Conservation (phyloP, 1,284 basidiomycete genomes). For the Naganishia albida region DNA sequence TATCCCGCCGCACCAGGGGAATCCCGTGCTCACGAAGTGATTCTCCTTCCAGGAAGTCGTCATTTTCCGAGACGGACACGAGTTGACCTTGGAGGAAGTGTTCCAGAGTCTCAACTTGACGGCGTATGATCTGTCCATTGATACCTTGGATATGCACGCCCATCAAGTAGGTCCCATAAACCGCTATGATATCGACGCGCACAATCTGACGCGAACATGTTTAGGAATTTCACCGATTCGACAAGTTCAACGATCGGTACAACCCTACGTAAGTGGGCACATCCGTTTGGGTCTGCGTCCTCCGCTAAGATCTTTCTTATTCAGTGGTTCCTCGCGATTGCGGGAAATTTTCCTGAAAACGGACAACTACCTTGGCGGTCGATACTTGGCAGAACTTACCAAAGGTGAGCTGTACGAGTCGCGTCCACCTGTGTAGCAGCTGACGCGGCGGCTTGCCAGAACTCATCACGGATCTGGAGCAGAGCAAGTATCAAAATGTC, state of each 20-base stretch:
- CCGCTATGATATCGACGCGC: not conserved
- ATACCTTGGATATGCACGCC: slow-evolving; percentile 99
- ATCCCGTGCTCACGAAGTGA: no score
- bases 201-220: not conserved
- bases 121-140: slow-evolving; percentile 97
- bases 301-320: slow-evolving; percentile 43
- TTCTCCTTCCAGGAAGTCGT: slow-evolving; percentile 74
- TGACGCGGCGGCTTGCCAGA: slow-evolving; percentile 60
- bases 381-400: slow-evolving; percentile 93
- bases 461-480: slow-evolving; percentile 92
- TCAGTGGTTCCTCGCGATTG: slow-evolving; percentile 90
- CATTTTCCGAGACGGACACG: slow-evolving; percentile 87
- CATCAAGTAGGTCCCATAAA: slow-evolving; percentile 80
- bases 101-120: slow-evolving; percentile 93
- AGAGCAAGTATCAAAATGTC: slow-evolving; percentile 98
- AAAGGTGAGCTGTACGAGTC: slow-evolving; percentile 61
- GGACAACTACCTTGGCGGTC: slow-evolving; percentile 88
- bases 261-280: slow-evolving; percentile 43
- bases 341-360: slow-evolving; percentile 99
- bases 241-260: slow-evolving; percentile 76
- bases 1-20: no score
- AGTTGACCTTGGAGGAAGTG: slow-evolving; percentile 77
- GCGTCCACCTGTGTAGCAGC: not conserved
- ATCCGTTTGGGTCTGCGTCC: slow-evolving; percentile 39
- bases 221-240: slow-evolving; percentile 86